These are phyloP conservation scores for Pyrus pyrifolia DNA, from an alignment of 306 rosid species.

Conservation along the genomic window DNA sequence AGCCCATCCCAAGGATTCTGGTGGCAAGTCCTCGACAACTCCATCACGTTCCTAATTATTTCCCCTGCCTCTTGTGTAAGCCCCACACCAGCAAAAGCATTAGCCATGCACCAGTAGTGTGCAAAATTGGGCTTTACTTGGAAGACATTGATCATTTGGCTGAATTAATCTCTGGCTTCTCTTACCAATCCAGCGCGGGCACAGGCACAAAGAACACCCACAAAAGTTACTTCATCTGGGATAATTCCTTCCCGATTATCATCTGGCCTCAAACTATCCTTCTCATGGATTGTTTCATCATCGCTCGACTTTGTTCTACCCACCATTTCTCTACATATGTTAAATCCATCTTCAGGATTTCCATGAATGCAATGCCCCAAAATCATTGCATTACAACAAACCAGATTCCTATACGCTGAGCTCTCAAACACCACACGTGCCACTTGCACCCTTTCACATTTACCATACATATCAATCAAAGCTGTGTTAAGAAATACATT, in stretches of 20 bases:
- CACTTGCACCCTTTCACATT: slow-evolving; percentile 41
- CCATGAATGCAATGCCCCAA: slow-evolving; percentile 70
- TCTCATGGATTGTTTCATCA: slow-evolving; percentile 10
- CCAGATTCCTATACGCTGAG: slow-evolving; percentile 42
- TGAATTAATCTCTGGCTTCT: slow-evolving; percentile 48
- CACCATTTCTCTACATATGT: slow-evolving; percentile 39
- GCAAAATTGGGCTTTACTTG: slow-evolving; percentile 57
- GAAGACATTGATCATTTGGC: slow-evolving; percentile 42
- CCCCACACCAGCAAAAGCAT: slow-evolving; percentile 46
- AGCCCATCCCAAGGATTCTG: slow-evolving; percentile 46
- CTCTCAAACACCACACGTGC: slow-evolving; percentile 38
- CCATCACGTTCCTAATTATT: slow-evolving; percentile 33
- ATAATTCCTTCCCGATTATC: slow-evolving; percentile 16
- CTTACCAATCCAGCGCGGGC: slow-evolving; percentile 50
- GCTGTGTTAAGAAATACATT: slow-evolving; percentile 46
- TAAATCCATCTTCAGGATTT: slow-evolving; percentile 53
- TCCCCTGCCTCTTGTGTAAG: slow-evolving; percentile 44
- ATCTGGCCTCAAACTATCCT: not conserved
- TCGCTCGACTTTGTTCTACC: slow-evolving; percentile 16
- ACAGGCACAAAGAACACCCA: slow-evolving; percentile 69
- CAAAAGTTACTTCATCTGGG: slow-evolving; percentile 63
- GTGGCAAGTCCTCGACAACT: slow-evolving; percentile 26
- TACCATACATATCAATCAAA: slow-evolving; percentile 63
- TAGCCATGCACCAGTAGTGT: slow-evolving; percentile 75
- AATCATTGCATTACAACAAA: slow-evolving; percentile 65